Conservation (phyloP, 116 monocot species). For the Cymodocea nodosa region DNA sequence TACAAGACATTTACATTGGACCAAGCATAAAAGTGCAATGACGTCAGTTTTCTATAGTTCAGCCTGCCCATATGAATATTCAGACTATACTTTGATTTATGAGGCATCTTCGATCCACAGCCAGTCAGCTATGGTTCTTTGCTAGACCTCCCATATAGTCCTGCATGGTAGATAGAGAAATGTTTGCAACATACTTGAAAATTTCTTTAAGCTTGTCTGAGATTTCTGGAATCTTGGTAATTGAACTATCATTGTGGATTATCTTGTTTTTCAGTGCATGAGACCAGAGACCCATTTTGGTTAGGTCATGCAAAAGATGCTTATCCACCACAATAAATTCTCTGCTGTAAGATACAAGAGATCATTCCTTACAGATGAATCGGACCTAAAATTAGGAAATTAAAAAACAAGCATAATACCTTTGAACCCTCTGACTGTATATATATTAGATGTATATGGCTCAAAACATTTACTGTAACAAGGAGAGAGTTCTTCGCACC, state of each 20-base stretch:
- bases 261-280: constrained; percentile 63
- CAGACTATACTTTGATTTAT: constrained; percentile 84
- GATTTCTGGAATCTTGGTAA: constrained; percentile 57
- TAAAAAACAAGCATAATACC: constrained; percentile 18
- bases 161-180: constrained; percentile 11
- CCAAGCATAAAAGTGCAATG: constrained; percentile 93
- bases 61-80: constrained; percentile 94
- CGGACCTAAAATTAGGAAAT: background rate
- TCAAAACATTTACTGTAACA: constrained; percentile 92
- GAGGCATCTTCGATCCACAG: constrained; percentile 72
- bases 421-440: constrained; percentile 79
- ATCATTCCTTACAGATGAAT: background rate
- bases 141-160: constrained; percentile 93
- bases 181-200: constrained; percentile 42
- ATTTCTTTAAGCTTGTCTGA: constrained; percentile 72
- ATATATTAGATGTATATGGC: constrained; percentile 93
- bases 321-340: constrained; percentile 95
- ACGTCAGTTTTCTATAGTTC: constrained; percentile 80
- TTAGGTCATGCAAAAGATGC: constrained; percentile 83
- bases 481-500: constrained; percentile 91
- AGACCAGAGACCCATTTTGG: constrained; percentile 80
- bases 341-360: constrained; percentile 30
- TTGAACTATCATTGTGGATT: constrained; percentile 73
- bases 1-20: constrained; percentile 38
- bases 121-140: constrained; percentile 85